Evolutionary conservation across 1,284 basidiomycete species (phyloP).

Genomic region (Microbotryum silenes-acaulis): DNA sequence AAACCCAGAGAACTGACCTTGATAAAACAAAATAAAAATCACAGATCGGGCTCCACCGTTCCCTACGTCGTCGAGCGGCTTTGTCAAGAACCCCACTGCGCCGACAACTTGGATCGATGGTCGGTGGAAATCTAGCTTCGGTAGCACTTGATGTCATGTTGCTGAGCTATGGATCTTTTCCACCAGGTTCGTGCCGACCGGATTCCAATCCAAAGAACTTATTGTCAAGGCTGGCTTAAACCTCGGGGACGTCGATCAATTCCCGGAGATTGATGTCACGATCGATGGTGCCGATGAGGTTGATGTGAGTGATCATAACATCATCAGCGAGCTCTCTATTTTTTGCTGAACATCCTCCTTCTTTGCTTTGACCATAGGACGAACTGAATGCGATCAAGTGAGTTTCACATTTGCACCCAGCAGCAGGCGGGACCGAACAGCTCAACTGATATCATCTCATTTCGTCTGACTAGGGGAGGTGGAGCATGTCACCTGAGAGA

Average conservation of each 20-base stretch:
- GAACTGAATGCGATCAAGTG: constrained; percentile 84
- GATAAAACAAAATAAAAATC: too few relatives aligned
- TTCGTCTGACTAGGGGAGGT: constrained; percentile 52
- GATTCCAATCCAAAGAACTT: constrained; percentile 93
- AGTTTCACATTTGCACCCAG: background rate
- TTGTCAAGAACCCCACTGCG: constrained; percentile 61
- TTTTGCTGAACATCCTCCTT: background rate
- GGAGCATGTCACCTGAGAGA: constrained; percentile 90
- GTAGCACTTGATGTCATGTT: background rate
- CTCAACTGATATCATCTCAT: too few relatives aligned
- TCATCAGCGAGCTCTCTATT: background rate
- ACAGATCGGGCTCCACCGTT: constrained; percentile 72
- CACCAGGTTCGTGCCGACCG: constrained; percentile 77
- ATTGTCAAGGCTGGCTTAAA: constrained; percentile 73
- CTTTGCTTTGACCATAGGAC: constrained; percentile 30
- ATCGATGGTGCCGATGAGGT: constrained; percentile 94
- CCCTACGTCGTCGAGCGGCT: constrained; percentile 97
- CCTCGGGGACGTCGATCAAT: constrained; percentile 80
- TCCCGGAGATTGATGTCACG: constrained; percentile 83
- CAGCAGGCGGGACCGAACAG: background rate
- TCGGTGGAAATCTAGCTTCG: background rate
- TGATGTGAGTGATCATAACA: constrained; percentile 45
- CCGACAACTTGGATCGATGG: constrained; percentile 56
- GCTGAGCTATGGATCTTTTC: background rate
- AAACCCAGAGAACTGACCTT: too few relatives aligned